phyloP scores from a whole-genome alignment of 2,329 filamentous ascomycete genomes.

The Colletotrichum sp. region DNA sequence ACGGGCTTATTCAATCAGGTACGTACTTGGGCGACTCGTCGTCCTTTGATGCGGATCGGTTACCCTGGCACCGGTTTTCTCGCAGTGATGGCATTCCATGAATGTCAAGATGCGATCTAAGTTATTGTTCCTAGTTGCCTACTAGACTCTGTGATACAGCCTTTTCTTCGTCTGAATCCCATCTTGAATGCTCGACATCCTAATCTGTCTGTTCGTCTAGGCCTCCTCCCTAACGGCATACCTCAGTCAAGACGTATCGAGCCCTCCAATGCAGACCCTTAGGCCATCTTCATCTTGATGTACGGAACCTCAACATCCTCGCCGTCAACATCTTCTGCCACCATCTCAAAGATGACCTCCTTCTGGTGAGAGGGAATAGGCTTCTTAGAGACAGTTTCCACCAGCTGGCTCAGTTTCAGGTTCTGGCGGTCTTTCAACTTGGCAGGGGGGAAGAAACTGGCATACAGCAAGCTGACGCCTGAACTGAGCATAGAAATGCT shows the following conservation, averaged over 20 bases:
- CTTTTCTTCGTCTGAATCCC: background rate
- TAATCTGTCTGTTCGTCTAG: background rate
- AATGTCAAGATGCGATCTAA: background rate
- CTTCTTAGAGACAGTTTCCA: constrained; percentile 91
- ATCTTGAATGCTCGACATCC: background rate
- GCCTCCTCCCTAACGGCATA: background rate
- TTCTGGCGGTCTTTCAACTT: constrained; percentile 82
- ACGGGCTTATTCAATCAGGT: background rate
- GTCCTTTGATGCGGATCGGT: background rate
- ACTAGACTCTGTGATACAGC: background rate
- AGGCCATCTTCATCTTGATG: constrained; percentile 81
- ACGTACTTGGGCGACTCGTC: background rate
- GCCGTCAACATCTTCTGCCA: constrained; percentile 84
- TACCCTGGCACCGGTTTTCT: background rate
- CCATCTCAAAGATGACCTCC: constrained; percentile 96
- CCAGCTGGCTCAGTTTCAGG: constrained; percentile 86
- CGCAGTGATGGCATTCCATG: background rate
- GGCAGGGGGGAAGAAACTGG: constrained; percentile 82
- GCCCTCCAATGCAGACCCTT: background rate
- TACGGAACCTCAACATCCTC: constrained; percentile 98
- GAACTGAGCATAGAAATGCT: constrained; percentile 93
- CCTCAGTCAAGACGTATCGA: background rate
- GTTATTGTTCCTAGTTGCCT: background rate
- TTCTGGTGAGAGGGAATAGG: constrained; percentile 88
- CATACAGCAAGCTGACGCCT: constrained; percentile 94